These are phyloP conservation scores for Penicillium nordicum DNA, from an alignment of 2,329 filamentous ascomycete species.

Conservation along the genomic window DNA sequence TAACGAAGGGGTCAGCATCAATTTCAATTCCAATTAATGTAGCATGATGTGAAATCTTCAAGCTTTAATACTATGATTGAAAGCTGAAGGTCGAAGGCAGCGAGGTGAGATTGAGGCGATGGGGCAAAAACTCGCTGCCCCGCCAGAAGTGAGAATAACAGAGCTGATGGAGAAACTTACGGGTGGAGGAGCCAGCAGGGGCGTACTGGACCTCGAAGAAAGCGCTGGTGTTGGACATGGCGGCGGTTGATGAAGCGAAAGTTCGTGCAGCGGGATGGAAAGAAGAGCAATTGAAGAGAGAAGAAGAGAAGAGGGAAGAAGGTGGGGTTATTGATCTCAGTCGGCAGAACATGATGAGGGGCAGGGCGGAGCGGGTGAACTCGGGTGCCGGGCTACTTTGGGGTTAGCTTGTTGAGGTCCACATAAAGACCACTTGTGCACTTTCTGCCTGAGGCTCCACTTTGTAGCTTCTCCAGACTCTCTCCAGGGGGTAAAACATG, in stretches of 20 bases:
- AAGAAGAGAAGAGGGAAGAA: slow-evolving; percentile 40
- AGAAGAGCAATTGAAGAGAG: slow-evolving; percentile 41
- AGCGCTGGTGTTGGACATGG: slow-evolving; percentile 68
- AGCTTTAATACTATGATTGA: neutral
- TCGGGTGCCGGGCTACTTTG: slow-evolving; percentile 23
- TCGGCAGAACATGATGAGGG: slow-evolving; percentile 44
- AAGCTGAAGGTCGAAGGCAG: neutral
- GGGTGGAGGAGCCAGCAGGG: slow-evolving; percentile 32
- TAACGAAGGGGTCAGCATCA: slow-evolving; percentile 37
- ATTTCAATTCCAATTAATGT: slow-evolving; percentile 13
- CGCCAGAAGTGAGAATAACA: slow-evolving; percentile 17
- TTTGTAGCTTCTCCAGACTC: slow-evolving; percentile 9
- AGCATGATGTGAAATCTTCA: slow-evolving; percentile 19
- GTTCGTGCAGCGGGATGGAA: slow-evolving; percentile 30
- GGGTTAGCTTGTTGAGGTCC: slow-evolving; percentile 24
- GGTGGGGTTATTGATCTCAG: slow-evolving; percentile 46
- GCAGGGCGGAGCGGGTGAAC: slow-evolving; percentile 30
- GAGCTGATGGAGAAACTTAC: slow-evolving; percentile 25
- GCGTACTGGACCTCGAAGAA: slow-evolving; percentile 70
- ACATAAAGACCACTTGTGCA: slow-evolving; percentile 18
- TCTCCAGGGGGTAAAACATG: neutral
- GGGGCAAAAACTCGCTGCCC: slow-evolving; percentile 15
- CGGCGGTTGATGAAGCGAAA: slow-evolving; percentile 56
- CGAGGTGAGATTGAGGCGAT: neutral
- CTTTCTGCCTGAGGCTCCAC: slow-evolving; percentile 14